Evolutionary conservation across 2,329 filamentous ascomycete species (phyloP), one percentile per base, ranked within the genome.

Genomic region (Xylariaceae sp.): DNA sequence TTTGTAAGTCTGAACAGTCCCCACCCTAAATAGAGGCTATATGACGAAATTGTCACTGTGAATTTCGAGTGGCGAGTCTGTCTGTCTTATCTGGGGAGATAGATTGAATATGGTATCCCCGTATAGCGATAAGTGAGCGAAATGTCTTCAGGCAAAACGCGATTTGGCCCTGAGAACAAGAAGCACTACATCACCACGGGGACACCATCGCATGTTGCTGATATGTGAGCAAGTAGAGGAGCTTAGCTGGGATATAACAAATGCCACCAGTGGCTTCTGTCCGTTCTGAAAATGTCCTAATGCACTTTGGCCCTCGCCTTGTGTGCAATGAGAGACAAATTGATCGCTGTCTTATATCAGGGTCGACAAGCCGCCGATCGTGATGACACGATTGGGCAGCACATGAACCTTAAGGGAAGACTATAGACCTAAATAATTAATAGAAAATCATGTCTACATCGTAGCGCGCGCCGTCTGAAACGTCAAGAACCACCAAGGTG

Each of bases 341-440:
- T 54, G 52, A 46, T 41, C 14, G 45, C 40, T 60, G 56, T 53
- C 49, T 56, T 50, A 47, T 43, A 33, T 50, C 24, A 31, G 47
- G 29, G 40, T 33, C 43, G 33, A 34, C 47, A 21, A 46, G 53
- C 40, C 40, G 53, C 53, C 48, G 59, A 61, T 61, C 50, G 48
- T 49, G 48, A 60, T 60, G 52, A 47, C 45, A 60, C 45, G 45
- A 45, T 51, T 37, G 33, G 48, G 34, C 33, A 48, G 51, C 43
- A 46, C 52, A 46, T 36, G 47, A 53, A 59, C 44, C 37, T 59
- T 41, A 46, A 55, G 55, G 17, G 17, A 19, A 21, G 31, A 24
- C 23, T 7, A 57, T 16, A 17, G 36, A 39, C 16, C n/a, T 24
- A n/a, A 8, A 24, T n/a, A 14, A 46, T 41, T 28, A 21, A 37